A percentile compares a stretch with the other conserved stretches of the same genome.
Conservation (phyloP, 768 basidiomycete species). For the Amanita subjunquillea region DNA sequence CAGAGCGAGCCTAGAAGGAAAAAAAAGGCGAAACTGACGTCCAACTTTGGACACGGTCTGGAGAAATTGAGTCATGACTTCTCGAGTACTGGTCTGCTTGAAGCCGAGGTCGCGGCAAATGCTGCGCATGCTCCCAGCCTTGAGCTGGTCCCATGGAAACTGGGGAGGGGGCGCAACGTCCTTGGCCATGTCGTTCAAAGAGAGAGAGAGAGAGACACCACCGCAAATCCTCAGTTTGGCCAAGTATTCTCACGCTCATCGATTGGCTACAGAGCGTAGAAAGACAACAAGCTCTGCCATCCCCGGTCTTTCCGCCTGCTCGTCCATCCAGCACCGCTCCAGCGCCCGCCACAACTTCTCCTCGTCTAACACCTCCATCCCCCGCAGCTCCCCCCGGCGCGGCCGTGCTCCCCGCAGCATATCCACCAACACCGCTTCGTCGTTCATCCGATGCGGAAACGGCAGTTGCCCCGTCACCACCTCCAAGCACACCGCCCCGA, state of each 20-base stretch:
- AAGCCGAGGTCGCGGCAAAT: constrained; percentile 5
- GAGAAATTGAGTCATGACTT: background rate
- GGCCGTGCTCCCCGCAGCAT: constrained; percentile 43
- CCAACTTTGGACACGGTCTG: constrained; percentile 1
- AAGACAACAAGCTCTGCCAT: constrained; percentile 29
- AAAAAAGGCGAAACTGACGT: background rate
- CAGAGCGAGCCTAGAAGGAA: too few relatives aligned
- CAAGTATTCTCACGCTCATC: background rate
- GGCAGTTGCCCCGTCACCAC: constrained; percentile 41
- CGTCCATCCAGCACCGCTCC: constrained; percentile 34
- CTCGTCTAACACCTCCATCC: constrained; percentile 19
- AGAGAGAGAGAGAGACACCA: too few relatives aligned
- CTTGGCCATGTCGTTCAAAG: background rate
- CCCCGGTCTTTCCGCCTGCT: constrained; percentile 25
- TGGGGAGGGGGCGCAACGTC: background rate
- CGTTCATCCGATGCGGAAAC: constrained; percentile 42
- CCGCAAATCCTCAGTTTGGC: background rate
- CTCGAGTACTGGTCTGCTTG: background rate
- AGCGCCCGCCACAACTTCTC: constrained; percentile 33
- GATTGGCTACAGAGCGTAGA: constrained; percentile 6
- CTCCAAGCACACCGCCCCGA: constrained; percentile 43
- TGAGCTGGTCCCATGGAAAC: constrained; percentile 5
- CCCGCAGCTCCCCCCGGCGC: constrained; percentile 20
- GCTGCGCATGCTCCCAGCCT: constrained; percentile 2
- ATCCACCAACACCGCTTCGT: constrained; percentile 45